Conservation (phyloP, 169 alveolate species). For the Cyclospora cayetanensis region DNA sequence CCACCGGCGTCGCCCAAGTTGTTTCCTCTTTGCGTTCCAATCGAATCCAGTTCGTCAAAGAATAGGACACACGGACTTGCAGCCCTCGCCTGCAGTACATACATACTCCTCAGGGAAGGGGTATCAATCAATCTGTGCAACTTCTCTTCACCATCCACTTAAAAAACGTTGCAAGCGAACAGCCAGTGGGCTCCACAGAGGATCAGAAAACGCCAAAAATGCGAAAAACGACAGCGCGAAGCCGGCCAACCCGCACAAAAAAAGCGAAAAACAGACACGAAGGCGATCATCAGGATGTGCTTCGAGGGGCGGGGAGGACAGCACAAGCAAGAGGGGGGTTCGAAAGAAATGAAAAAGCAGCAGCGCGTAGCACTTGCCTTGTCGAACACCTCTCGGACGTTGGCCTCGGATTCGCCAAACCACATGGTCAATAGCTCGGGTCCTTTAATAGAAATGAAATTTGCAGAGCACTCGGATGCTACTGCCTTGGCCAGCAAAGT, state of each 20-base stretch:
- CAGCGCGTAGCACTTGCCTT: conserved; percentile 84
- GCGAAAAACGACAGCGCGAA: no score
- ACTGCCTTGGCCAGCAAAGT: conserved; percentile 97
- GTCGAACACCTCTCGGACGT: conserved; percentile 99
- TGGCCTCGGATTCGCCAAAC: conserved; percentile 99
- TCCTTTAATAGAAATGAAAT: conserved; percentile 98
- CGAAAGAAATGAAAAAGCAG: background rate
- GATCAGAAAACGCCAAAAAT: no score
- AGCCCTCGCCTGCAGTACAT: conserved; percentile 90
- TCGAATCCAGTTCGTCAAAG: conserved; percentile 99
- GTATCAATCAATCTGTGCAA: no score
- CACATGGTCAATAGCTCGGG: conserved; percentile 99
- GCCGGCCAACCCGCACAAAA: no score
- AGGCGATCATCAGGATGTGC: no score
- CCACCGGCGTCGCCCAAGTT: conserved; percentile 96
- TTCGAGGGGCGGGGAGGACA: no score
- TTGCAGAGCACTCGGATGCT: conserved; percentile 95
- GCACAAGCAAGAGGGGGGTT: background rate
- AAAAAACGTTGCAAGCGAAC: no score
- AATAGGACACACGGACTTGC: conserved; percentile 99
- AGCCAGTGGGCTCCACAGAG: no score
- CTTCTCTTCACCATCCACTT: no score
- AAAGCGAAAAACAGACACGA: no score
- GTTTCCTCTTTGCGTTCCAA: conserved; percentile 94
- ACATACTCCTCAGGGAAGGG: background rate